Percentiles rank a stretch among this genome's conserved stretches.
Conservation (phyloP, 768 basidiomycete genomes). For the Hericium rajendrae region DNA sequence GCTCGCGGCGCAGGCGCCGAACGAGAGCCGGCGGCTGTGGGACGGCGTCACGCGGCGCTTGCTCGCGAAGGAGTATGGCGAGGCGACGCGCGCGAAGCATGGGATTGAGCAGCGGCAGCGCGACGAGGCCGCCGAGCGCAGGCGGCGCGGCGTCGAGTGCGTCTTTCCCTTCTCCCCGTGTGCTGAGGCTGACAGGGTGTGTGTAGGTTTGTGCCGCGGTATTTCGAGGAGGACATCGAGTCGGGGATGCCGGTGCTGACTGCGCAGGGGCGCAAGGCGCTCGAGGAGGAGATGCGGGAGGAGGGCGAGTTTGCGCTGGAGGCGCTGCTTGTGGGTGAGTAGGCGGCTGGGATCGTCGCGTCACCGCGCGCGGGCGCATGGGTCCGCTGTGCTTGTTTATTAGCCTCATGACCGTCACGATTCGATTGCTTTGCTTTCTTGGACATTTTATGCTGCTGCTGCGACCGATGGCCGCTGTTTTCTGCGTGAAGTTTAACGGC, state of each 20-base stretch:
- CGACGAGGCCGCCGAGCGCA: conserved; percentile 80
- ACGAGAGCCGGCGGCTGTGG: conserved; percentile 88
- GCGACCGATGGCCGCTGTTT: no score
- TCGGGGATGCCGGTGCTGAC: conserved; percentile 65
- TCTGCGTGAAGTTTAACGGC: no score
- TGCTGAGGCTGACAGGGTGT: not conserved
- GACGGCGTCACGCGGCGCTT: conserved; percentile 68
- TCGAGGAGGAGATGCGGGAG: conserved; percentile 59
- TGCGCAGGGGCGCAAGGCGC: conserved; percentile 53
- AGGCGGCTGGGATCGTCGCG: no score
- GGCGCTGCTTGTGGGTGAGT: not conserved
- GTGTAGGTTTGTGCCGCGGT: conserved; percentile 58
- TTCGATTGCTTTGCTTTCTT: no score
- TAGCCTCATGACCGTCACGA: no score
- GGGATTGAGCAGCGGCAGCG: conserved; percentile 89
- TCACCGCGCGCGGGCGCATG: no score
- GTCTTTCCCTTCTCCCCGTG: conserved; percentile 24
- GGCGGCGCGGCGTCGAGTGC: conserved; percentile 68
- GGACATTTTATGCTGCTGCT: no score
- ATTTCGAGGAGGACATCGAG: conserved; percentile 63
- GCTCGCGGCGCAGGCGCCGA: conserved; percentile 62
- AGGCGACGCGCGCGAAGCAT: conserved; percentile 89
- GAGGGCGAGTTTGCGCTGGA: conserved; percentile 14
- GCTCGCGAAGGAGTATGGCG: conserved; percentile 75
- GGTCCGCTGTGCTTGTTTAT: no score